Evolutionary conservation across 331 rosid genomes (phyloP), one percentile per base, ranked within the genome.

Genomic region (Cucumis variabilis): DNA sequence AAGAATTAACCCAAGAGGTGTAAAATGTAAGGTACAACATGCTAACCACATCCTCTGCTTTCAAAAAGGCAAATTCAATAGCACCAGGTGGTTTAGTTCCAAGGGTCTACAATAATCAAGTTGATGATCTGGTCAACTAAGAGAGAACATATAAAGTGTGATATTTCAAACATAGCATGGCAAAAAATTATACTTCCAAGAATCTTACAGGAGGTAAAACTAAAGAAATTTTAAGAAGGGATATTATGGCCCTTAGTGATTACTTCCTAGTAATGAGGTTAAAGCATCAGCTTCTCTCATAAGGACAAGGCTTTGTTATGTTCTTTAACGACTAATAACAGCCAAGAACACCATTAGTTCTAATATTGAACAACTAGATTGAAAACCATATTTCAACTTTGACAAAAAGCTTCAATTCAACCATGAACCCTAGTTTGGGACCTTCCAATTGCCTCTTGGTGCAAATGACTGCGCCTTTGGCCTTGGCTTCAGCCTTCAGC

Each of bases 31-130:
- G n/a, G n/a, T n/a, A n/a, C n/a, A n/a, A n/a, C n/a, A n/a, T n/a
- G 23, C 92, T 88, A 80, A 94, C 99, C 84, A 95, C 99, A 90
- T 97, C 98, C 95, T 97, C 99, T 53, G 99, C 98, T 91, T 97
- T 97, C 76, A 87, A 86, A 7, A 94, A 87, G 87, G 98, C 98
- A 81, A 96, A 91, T 46, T 93, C 98, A 87, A 92, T 78, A 90
- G 95, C 95, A 73, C 58, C 90, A 50, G 96, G 92, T 86, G 93
- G 62, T 81, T 89, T 87, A 70, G 60, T 87, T 79, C 91, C 95
- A 10, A 89, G 89, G 66, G 16, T 92, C 98, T 95, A 91, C 78
- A 90, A 71, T 62, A 87, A 55, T 79, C 41, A 77, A 20, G 23
- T 72, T 60, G 66, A 82, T 53, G 65, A 79, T 83, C 60, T 88